Base-by-base conservation (phyloP, 2,329 filamentous ascomycete genomes). In the Aspergillus arachidicola region DNA sequence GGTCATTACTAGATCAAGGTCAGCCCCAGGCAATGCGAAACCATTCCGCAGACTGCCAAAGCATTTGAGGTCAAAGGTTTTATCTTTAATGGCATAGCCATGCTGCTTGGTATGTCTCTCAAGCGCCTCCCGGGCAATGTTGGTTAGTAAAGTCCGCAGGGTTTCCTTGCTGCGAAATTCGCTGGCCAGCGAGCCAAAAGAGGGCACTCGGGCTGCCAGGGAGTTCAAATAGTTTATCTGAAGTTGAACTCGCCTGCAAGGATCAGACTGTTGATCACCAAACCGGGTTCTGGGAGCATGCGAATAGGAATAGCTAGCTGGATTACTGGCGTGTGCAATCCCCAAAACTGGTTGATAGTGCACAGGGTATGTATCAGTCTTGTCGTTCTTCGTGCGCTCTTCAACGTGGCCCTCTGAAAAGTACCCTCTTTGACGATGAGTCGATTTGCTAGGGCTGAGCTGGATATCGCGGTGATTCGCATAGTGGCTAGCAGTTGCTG, bases 241-340 rank as follows among this genome's bases (percentile, higher is more conserved):
- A 26, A 38, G 30, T 38, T 55, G 51, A 36, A 19, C 3, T 38
- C 34, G 32, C n/a, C 51, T 36, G n/a, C 30, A 38, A 38, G 51
- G 51, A 38, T 55, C 51, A 38, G 51, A 55, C 21, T 55, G 51
- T 55, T 55, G 51, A 38, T 55, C 34, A 36, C 51, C 51, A n/a
- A 55, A 23, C 11, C 32, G n/a, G 32, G 32, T 55, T 38, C 51
- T 23, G 7, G 51, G 51, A 9, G 51, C 51, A 55, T 55, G 51
- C 9, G 51, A 55, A 55, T 55, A 55, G 10, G 51, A 55, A 38
- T 55, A 55, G n/a, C 21, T 14, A 36, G n/a, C 21, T 23, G 12
- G 51, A 28, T 26, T 21, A 55, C 30, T 19, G 6, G 34, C 9
- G 14, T 10, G 12, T 19, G 10, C 14, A 9, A 38, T 19, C n/a